A percentile compares a stretch with the other conserved stretches of the same genome.
These are phyloP conservation scores for Nothomitra cinnamomea DNA, from an alignment of 2,329 filamentous ascomycete species.

Conservation along the genomic window DNA sequence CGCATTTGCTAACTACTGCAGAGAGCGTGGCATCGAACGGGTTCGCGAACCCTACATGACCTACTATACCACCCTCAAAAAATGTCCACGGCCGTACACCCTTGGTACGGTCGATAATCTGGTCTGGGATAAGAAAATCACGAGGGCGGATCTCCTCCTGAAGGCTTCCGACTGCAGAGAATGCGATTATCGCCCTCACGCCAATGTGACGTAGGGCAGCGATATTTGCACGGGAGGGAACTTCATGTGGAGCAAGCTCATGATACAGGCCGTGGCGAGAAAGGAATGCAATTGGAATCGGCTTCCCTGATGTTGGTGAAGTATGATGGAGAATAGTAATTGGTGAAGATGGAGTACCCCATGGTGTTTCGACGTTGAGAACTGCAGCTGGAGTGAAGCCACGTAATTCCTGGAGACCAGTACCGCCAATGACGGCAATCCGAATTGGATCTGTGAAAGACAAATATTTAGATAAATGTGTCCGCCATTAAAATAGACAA, in stretches of 20 bases:
- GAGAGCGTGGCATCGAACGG: conserved; percentile 74
- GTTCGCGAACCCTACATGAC: conserved; percentile 88
- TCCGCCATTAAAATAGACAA: too few species aligned
- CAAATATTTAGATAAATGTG: neutral
- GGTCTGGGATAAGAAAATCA: conserved; percentile 92
- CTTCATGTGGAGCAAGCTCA: conserved; percentile 80
- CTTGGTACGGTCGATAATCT: conserved; percentile 95
- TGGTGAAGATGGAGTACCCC: conserved; percentile 61
- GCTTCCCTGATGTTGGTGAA: conserved; percentile 45
- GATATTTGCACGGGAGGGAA: conserved; percentile 90
- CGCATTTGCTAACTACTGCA: conserved; percentile 61
- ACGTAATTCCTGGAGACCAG: conserved; percentile 73
- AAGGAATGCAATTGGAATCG: conserved; percentile 66
- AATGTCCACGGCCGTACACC: conserved; percentile 88
- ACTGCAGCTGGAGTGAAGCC: conserved; percentile 73
- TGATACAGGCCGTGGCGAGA: conserved; percentile 83
- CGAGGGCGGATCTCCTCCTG: conserved; percentile 86
- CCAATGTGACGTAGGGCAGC: conserved; percentile 87
- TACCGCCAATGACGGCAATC: conserved; percentile 86
- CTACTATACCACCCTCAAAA: conserved; percentile 82
- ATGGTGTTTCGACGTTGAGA: conserved; percentile 65
- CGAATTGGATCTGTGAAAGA: conserved; percentile 42
- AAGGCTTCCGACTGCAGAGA: conserved; percentile 84
- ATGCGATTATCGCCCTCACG: conserved; percentile 81
- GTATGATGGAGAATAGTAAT: conserved; percentile 83